Evolutionary conservation across 2,329 filamentous ascomycete species (phyloP).

Genomic region (Alternaria sp.): DNA sequence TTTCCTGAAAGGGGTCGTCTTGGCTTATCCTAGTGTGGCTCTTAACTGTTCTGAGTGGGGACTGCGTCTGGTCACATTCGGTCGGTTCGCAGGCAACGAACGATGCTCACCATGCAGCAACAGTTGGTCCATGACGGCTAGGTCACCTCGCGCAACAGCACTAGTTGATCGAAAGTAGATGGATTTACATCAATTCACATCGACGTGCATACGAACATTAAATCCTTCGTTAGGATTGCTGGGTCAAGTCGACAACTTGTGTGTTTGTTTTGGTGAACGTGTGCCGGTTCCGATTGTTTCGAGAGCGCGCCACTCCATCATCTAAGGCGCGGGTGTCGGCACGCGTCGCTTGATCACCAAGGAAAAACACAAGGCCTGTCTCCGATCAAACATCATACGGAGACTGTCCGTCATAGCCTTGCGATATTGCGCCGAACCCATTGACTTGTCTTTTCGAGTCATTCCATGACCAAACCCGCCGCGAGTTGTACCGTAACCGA

Average conservation of each 20-base stretch:
- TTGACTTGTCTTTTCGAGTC: neutral
- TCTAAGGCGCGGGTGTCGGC: slow-evolving; percentile 15
- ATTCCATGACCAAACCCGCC: neutral
- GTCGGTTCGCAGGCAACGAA: slow-evolving; percentile 26
- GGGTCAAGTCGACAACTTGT: neutral
- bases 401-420: slow-evolving; percentile 11
- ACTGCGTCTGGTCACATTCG: slow-evolving; percentile 31
- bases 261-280: neutral
- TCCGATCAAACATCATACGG: slow-evolving; percentile 12
- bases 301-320: slow-evolving; percentile 2
- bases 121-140: slow-evolving; percentile 14
- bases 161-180: slow-evolving; percentile 12
- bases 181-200: neutral
- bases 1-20: slow-evolving; percentile 25
- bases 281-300: slow-evolving; percentile 13
- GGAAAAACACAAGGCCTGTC: slow-evolving; percentile 22
- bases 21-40: slow-evolving; percentile 19
- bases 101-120: slow-evolving; percentile 19
- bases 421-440: slow-evolving; percentile 5
- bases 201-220: neutral
- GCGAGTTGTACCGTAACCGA: neutral
- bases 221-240: neutral
- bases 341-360: slow-evolving; percentile 29
- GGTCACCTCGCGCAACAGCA: slow-evolving; percentile 8
- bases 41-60: slow-evolving; percentile 15